Base-by-base conservation (phyloP, 352 stramenopile genomes). In the Globisporangium solare region DNA sequence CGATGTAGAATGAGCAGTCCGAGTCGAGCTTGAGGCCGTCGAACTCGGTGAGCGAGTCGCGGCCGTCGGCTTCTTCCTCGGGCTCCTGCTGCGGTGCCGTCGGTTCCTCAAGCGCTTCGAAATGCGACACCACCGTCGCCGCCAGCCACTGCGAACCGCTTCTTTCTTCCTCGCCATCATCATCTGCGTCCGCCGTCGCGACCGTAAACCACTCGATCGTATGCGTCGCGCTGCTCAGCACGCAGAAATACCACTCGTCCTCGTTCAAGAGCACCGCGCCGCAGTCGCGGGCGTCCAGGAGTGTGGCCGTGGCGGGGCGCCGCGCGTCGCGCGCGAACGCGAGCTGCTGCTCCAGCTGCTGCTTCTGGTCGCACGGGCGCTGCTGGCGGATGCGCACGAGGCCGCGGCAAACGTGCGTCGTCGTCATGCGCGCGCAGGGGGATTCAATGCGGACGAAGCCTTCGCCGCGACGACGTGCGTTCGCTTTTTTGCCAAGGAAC, bases 231-330 rank as follows among this genome's bases (percentile, higher is more conserved):
- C 47, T 12, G 27, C 32, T 49, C 2, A 61, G 46, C 45, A 74
- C 60, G 56, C 72, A 82, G 37, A 80, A 73, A 59, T 84, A 82
- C 74, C 74, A 84, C 43, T 71, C 55, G 31, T 75, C 71, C 41
- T 82, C 72, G 12, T 51, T 66, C 40, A 84, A 42, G 2, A 61
- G 58, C 6, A 47, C 51, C 1, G 45, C 41, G 17, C 62, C 61
- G 43, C 47, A 60, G 27, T 52, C 43, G 14, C 60, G 62, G 4
- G 50, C 43, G 10, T 58, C 57, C n/a, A 63, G 57, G 32, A 63
- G 35, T 13, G 39, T 43, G 13, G 39, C 39, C 39, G 39, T 43
- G 39, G 17, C 3, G 13, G 39, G 17, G 42, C 40, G 8, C 42
- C 50, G 50, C 6, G 2, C 27, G 27, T 31, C 15, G 10, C 42